Base-by-base conservation (phyloP, 148 eudicot genomes). In the Polygonum aviculare region DNA sequence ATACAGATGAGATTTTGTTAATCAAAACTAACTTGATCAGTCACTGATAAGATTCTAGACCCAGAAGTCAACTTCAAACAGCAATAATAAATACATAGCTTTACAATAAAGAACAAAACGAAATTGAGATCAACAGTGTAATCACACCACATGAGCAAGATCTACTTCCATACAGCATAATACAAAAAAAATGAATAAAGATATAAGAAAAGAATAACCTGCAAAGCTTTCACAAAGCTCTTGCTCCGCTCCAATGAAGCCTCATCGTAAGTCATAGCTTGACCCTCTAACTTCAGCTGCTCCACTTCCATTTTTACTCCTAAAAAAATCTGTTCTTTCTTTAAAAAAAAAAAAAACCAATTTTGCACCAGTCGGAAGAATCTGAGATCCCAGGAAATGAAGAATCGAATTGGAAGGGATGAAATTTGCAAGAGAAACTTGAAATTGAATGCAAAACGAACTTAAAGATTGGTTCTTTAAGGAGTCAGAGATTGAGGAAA, bases 161-260 rank as follows among this genome's bases (percentile, higher is more conserved):
- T 40, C 74, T 71, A 71, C n/a, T 7, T 35, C 33, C 10, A 50
- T 12, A 50, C 18, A 50, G 2, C 3, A 50, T 15, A 4, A 51
- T 0, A 26, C 31, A 0, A 26, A 26, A 54, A 54, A 5, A n/a
- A 18, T 21, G 7, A 8, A 52, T 52, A 0, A 52, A 35, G 36
- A 36, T 14, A 19, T 52, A 40, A n/a, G 44, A 38, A 38, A 0
- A 19, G 41, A 77, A 50, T 50, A 80, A 85, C 88, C 88, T 85
- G 88, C 60, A 85, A 81, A 31, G 88, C 88, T 54, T 81, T 85
- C 14, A 83, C 84, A 79, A 85, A 85, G 77, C 77, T 78, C 72
- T 82, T 85, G 77, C 88, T 85, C 12, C 82, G 88, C 72, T 85
- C 85, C 82, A 85, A 76, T 31, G 88, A 85, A 19, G 73, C 80